These are phyloP conservation scores for Puccinia novopanici DNA, from an alignment of 1,284 basidiomycete genomes.

Conservation along the genomic window DNA sequence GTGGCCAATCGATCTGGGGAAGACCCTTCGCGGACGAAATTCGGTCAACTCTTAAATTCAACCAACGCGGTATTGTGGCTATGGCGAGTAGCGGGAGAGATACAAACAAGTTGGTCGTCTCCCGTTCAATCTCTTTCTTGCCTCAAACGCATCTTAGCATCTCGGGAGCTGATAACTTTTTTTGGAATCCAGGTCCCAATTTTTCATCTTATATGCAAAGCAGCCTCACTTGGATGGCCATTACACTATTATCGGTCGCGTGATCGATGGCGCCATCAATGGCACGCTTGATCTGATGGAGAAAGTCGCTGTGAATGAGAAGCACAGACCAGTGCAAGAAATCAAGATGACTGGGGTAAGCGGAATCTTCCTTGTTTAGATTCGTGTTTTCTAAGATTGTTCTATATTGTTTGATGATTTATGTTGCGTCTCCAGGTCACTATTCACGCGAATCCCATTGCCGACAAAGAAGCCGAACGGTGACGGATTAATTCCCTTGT, in stretches of 20 bases:
- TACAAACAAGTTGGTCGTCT: conserved; percentile 73
- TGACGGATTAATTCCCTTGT: background rate
- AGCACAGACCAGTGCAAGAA: conserved; percentile 81
- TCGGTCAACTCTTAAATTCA: conserved; percentile 91
- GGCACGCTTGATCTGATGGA: conserved; percentile 87
- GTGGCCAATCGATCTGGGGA: conserved; percentile 76
- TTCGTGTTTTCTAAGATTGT: background rate
- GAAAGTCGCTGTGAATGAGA: conserved; percentile 81
- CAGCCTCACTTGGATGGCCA: conserved; percentile 89
- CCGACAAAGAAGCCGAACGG: conserved; percentile 62
- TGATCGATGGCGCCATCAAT: conserved; percentile 85
- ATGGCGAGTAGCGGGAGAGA: conserved; percentile 95
- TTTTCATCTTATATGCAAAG: conserved; percentile 90
- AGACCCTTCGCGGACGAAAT: conserved; percentile 85
- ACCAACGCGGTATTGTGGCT: conserved; percentile 85
- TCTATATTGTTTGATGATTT: background rate
- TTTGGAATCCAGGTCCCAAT: conserved; percentile 63
- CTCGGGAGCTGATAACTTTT: conserved; percentile 51
- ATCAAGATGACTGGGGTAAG: conserved; percentile 77
- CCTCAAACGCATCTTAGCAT: background rate
- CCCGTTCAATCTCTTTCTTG: background rate
- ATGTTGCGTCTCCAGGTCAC: conserved; percentile 67
- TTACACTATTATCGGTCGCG: conserved; percentile 87
- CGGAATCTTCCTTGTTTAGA: conserved; percentile 30
- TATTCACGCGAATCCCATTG: conserved; percentile 92